Evolutionary conservation across 108 stramenopile species (phyloP), one percentile per base, ranked within the genome.

Genomic region (Conticribra weissflogii): DNA sequence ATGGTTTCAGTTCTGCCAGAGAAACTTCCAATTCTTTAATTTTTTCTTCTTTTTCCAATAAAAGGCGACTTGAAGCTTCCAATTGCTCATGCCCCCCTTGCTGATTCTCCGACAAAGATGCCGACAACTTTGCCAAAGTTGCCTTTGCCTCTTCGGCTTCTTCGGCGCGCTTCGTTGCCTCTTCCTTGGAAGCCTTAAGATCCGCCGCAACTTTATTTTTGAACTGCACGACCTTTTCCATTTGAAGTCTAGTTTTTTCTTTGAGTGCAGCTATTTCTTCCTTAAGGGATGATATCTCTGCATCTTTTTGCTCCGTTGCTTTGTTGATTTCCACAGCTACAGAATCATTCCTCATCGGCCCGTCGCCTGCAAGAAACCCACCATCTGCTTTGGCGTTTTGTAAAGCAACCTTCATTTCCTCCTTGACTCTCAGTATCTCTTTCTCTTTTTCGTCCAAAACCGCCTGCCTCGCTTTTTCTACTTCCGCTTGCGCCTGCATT

Each of bases 401-500:
- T 52, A 80, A 70, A 14, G 68, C 68, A 61, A 69, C 68, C 67
- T 74, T 75, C 73, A 74, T 66, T 63, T 78, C 81, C 29, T 62
- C 72, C 33, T 56, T 76, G 54, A 83, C 72, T 45, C 68, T 64
- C 0, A 34, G 54, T 31, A 83, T 71, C 12, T 81, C 70, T 17
- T 15, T 71, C 22, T 83, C 63, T 55, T 80, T 74, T 30, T 81
- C 83, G 16, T 52, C 67, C 49, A 50, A 59, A 2, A 67, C 68
- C 16, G 41, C 47, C 49, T 66, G 46, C n/a, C 79, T 57, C 17
- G 78, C 85, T 32, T 86, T 82, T 41, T 85, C 81, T n/a, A 82
- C 59, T 54, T 85, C 78, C 2, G 72, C 79, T 53, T 82, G 76
- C 12, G 63, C 63, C 49, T 82, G 72, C 60, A 82, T 55, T 3